Base-by-base conservation (phyloP, 306 rosid species). In the Dryas octopetala region DNA sequence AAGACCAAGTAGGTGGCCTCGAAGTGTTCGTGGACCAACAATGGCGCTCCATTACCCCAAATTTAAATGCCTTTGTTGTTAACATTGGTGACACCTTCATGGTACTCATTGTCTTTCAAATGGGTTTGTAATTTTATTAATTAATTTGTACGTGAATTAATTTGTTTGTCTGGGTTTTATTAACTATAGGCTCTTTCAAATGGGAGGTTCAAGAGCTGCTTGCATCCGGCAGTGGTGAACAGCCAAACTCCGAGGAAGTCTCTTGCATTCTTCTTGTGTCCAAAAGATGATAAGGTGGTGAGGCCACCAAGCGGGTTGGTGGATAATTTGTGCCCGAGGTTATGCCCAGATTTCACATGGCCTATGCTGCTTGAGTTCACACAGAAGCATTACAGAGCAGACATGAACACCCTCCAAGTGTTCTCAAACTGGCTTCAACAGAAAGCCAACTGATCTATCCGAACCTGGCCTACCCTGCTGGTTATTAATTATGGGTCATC, bases 11-110 rank as follows among this genome's bases (percentile, higher is more conserved):
- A 1, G 93, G 91, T 48, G 99, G 99, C 23, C 79, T 95, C 6
- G 93, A 95, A 83, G 99, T 95, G 41, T 88, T 85, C 70, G 97
- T 92, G 3, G 99, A 95, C 75, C 80, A 88, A 3, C 74, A 90
- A 81, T 95, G 99, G 99, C 91, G 83, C 40, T 83, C 91, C 73
- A 85, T 95, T 48, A 69, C 43, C 75, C 97, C 99, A 7, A 92
- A 95, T 65, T 87, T 80, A 80, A 83, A 95, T 73, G 91, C 97
- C 59, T 91, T 94, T 79, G 98, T 94, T 57, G 91, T 94, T 75
- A 94, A 94, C 77, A 91, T 94, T n/a, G 99, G 99, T 17, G 99
- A 95, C 84, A 95, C 97, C 55, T 95, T 95, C 93, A 95, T 89
- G 99, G 97, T 90, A 23, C 40, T 19, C 12, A 17, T 23, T 23